phyloP scores from a whole-genome alignment of 768 basidiomycete genomes.

The Fomitopsis serialis region DNA sequence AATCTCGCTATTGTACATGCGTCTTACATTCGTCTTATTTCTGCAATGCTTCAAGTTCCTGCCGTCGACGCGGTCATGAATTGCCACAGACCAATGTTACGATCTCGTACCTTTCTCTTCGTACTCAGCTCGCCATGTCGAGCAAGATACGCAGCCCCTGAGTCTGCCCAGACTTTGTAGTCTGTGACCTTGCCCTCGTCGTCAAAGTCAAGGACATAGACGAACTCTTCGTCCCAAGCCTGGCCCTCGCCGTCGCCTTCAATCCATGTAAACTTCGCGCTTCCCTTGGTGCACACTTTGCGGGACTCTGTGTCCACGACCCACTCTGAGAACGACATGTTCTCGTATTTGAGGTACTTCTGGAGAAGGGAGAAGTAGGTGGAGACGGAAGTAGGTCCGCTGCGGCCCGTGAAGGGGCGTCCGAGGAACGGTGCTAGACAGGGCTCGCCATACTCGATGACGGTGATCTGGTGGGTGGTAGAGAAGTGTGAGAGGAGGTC shows the following conservation, averaged over 20 bases:
- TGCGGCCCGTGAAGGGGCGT: slow-evolving; percentile 37
- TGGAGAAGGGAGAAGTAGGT: slow-evolving; percentile 46
- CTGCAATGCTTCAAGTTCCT: background rate
- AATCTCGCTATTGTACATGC: too few species aligned
- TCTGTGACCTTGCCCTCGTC: slow-evolving; percentile 46
- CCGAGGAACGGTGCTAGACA: slow-evolving; percentile 59
- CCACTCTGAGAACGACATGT: slow-evolving; percentile 51
- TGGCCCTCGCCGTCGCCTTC: slow-evolving; percentile 34
- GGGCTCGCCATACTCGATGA: slow-evolving; percentile 50
- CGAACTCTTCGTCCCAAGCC: slow-evolving; percentile 59
- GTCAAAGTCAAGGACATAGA: slow-evolving; percentile 58
- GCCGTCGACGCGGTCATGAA: too few species aligned
- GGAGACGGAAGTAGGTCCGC: slow-evolving; percentile 30
- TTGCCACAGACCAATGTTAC: background rate
- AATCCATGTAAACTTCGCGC: slow-evolving; percentile 51
- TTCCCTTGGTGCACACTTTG: slow-evolving; percentile 52
- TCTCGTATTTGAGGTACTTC: slow-evolving; percentile 41
- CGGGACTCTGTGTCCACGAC: slow-evolving; percentile 44
- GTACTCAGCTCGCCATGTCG: slow-evolving; percentile 41
- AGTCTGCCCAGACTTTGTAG: slow-evolving; percentile 68
- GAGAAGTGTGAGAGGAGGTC: slow-evolving; percentile 49
- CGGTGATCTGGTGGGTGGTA: slow-evolving; percentile 34
- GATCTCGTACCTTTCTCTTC: slow-evolving; percentile 7
- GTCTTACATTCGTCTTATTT: background rate
- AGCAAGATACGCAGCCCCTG: slow-evolving; percentile 59